Conservation (phyloP, 441 rosid genomes). For the Erodium trifolium region DNA sequence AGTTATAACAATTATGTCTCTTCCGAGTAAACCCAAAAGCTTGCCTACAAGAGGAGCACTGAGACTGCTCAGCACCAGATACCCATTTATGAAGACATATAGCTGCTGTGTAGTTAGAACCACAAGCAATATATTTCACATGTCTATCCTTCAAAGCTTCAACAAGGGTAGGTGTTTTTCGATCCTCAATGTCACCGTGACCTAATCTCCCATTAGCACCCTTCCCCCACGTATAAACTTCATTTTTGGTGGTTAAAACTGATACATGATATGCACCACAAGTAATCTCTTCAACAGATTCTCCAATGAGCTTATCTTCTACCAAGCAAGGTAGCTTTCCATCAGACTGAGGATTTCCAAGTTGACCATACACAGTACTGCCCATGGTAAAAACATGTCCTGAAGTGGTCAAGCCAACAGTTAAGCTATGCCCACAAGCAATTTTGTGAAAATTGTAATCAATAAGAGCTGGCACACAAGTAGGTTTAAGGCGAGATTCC, state of each 20-base stretch:
- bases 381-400: constrained; percentile 92
- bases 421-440: constrained; percentile 84
- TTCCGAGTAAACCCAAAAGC: constrained; percentile 86
- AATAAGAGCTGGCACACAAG: constrained; percentile 92
- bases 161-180: constrained; percentile 65
- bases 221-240: constrained; percentile 96
- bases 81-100: constrained; percentile 95
- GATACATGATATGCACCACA: constrained; percentile 97
- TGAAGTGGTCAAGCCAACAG: constrained; percentile 75
- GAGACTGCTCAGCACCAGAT: constrained; percentile 87
- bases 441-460: constrained; percentile 90
- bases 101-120: constrained; percentile 75
- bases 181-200: constrained; percentile 84
- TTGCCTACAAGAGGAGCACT: constrained; percentile 93
- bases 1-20: constrained; percentile 40
- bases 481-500: constrained; percentile 84
- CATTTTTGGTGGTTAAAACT: constrained; percentile 76
- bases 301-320: constrained; percentile 77
- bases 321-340: constrained; percentile 75
- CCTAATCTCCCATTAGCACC: constrained; percentile 97
- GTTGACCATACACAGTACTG: constrained; percentile 90
- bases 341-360: constrained; percentile 79
- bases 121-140: constrained; percentile 84
- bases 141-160: constrained; percentile 93
- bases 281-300: constrained; percentile 81